Conservation (phyloP, 257 asterid genomes). For the Gardenia jasminoides region DNA sequence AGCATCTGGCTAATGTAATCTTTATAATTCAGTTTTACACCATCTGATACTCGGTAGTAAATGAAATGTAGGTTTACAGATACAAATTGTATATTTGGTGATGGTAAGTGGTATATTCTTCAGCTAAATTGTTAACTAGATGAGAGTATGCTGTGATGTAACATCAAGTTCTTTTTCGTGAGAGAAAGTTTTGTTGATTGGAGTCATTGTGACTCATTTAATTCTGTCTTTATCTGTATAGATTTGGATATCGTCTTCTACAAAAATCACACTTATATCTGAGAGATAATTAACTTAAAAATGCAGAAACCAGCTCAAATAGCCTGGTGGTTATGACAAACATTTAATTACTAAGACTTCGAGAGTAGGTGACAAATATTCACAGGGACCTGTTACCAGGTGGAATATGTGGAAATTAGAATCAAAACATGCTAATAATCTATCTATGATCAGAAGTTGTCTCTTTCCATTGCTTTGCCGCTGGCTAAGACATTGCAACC, state of each 20-base stretch:
- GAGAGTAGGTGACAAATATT: not conserved
- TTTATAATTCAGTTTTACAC: not conserved
- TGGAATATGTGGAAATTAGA: not conserved
- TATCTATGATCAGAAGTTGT: too few relatives aligned
- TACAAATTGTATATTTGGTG: not conserved
- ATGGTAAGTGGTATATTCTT: not conserved
- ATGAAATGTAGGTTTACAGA: not conserved
- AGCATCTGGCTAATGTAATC: not conserved
- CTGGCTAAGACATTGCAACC: too few relatives aligned
- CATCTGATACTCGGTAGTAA: not conserved
- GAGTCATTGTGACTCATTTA: not conserved
- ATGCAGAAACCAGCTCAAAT: not conserved
- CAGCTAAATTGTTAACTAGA: not conserved
- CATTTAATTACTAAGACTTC: not conserved
- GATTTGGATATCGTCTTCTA: not conserved
- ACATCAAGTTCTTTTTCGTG: not conserved
- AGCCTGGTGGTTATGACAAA: not conserved
- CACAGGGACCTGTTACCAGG: not conserved
- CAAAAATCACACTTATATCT: not conserved
- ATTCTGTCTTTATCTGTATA: not conserved
- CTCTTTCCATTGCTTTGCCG: too few relatives aligned
- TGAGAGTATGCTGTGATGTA: not conserved
- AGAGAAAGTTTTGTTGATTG: not conserved
- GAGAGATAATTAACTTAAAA: not conserved
- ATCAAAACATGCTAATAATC: too few relatives aligned